Evolutionary conservation across 108 stramenopile species (phyloP), one percentile per base, ranked within the genome.

Genomic region (Cylindrotheca closterium): DNA sequence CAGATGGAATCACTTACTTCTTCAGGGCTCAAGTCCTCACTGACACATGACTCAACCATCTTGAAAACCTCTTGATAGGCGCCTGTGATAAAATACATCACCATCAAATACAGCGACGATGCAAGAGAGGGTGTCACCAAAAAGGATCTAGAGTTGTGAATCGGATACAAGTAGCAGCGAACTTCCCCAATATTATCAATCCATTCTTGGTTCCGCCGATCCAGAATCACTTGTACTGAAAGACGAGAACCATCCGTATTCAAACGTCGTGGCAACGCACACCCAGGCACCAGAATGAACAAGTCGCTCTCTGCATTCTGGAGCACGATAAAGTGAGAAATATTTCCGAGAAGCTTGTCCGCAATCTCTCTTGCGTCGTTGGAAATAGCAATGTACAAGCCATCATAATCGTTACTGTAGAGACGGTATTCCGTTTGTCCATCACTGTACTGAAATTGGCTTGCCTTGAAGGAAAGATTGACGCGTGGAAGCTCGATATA

Each of bases 41-140:
- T 95, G 30, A 98, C 97, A 69, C 99, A 99, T 46, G 90, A 86
- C 47, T 96, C 96, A 19, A 98, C 93, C 92, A 98, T 94, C 59
- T 91, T 87, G 68, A 85, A 98, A 3, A 96, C 97, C 59, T 96
- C 87, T 31, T 65, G 88, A 73, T 99, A 99, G 28, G 93, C 83
- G n/a, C 96, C 91, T 0, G 98, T 93, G 30, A 99, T 96, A 77
- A 98, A 96, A 58, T 89, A 88, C 81, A 97, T 89, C 50, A 97
- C 81, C 79, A 99, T 92, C 55, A 99, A 78, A 67, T 98, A 98
- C 59, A 99, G 85, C n/a, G 96, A 94, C 18, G 96, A 95, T 17
- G 96, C 95, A 49, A 99, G 67, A 1, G 96, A 94, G 4, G 96
- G 96, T 28, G 99, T 95, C 51, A 89, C 81, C 48, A 95, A 75